Percentiles rank a stretch among this genome's conserved stretches.
phyloP scores from a whole-genome alignment of 371 early-diverging fungal genomes.

The Mortierella sp. region DNA sequence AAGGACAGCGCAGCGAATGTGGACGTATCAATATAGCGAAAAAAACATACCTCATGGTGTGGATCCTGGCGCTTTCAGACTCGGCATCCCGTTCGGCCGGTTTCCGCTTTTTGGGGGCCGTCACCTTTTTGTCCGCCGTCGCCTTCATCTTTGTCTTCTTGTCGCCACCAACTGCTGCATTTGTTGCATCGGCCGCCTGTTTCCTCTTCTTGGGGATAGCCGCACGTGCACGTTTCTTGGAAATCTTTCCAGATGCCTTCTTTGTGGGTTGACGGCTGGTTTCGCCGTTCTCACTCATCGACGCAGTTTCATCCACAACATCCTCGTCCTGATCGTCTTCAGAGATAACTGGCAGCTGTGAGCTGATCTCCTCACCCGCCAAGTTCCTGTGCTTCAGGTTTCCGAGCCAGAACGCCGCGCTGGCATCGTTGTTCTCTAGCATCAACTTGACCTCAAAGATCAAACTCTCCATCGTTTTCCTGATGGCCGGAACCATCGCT shows the following conservation, averaged over 20 bases:
- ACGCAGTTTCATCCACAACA: conserved; percentile 15
- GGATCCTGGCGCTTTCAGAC: conserved; percentile 28
- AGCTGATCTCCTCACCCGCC: conserved; percentile 77
- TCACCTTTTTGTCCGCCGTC: background rate
- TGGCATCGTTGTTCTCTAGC: conserved; percentile 77
- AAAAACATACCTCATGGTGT: conserved; percentile 33
- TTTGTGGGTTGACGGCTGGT: background rate
- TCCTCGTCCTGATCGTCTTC: conserved; percentile 41
- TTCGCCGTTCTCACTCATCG: conserved; percentile 11
- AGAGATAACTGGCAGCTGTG: conserved; percentile 70
- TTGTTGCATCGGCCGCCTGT: background rate
- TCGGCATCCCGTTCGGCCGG: background rate
- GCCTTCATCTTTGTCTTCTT: background rate
- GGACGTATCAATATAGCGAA: background rate
- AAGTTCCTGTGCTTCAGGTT: conserved; percentile 79
- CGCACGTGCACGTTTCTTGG: background rate
- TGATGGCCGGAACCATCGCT: conserved; percentile 78
- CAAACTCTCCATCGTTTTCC: conserved; percentile 80
- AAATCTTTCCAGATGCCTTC: background rate
- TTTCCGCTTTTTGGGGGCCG: background rate
- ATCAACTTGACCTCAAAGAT: conserved; percentile 84
- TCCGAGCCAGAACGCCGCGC: conserved; percentile 74
- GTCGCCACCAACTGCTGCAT: background rate
- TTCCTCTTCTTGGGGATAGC: background rate
- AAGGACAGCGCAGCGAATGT: too few relatives aligned